Percentiles rank a stretch among this genome's conserved stretches.
Conservation (phyloP, 306 rosid genomes). For the Ochetophila trinervis region DNA sequence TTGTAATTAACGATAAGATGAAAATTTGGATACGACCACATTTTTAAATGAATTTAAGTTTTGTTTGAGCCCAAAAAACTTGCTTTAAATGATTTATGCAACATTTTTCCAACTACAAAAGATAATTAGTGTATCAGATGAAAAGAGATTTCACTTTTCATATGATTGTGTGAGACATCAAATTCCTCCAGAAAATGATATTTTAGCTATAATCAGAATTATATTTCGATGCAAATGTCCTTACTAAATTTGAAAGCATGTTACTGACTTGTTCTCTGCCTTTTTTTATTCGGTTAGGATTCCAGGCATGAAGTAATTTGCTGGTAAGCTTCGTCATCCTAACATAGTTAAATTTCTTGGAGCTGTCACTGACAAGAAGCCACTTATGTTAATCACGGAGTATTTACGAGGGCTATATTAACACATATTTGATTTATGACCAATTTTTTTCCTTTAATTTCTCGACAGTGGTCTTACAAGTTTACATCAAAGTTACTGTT, state of each 20-base stretch:
- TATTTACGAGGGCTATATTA: constrained; percentile 84
- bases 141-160: background rate
- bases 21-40: background rate
- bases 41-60: no score
- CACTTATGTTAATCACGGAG: constrained; percentile 92
- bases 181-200: background rate
- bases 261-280: constrained; percentile 5
- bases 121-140: background rate
- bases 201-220: no score
- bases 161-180: no score
- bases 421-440: constrained; percentile 18
- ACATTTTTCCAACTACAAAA: background rate
- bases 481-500: constrained; percentile 24
- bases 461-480: constrained; percentile 16
- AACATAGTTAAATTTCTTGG: constrained; percentile 98
- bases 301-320: constrained; percentile 94
- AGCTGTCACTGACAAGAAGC: constrained; percentile 95
- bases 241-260: background rate
- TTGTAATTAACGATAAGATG: no score
- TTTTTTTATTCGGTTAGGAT: constrained; percentile 72
- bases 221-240: no score
- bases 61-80: background rate
- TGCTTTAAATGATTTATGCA: no score
- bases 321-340: constrained; percentile 98
- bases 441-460: constrained; percentile 10